These are phyloP conservation scores for Chalciporus sphaerocephalus DNA, from an alignment of 768 basidiomycete genomes.

Conservation along the genomic window DNA sequence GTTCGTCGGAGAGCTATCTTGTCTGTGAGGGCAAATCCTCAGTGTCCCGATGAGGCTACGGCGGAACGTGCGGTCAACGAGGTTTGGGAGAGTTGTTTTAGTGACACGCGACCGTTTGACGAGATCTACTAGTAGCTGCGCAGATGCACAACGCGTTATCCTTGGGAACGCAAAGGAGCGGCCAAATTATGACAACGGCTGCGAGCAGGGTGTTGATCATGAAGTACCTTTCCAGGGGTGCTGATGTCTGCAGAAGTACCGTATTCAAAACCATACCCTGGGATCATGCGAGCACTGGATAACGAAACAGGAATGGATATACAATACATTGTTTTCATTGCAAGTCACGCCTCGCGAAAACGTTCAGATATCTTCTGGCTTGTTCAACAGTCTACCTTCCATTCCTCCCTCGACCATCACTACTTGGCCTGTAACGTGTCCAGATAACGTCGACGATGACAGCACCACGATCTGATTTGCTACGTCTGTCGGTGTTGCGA, in stretches of 20 bases:
- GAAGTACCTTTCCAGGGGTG: constrained; percentile 10
- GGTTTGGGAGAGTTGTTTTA: constrained; percentile 95
- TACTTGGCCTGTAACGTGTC: constrained; percentile 67
- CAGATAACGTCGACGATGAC: constrained; percentile 57
- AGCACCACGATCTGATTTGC: constrained; percentile 61
- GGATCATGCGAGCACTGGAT: not conserved
- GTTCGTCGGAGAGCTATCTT: constrained; percentile 84
- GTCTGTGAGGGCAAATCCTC: constrained; percentile 79
- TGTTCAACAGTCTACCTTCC: constrained; percentile 62
- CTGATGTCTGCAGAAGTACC: not conserved
- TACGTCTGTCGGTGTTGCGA: constrained; percentile 58
- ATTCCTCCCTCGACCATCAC: constrained; percentile 74
- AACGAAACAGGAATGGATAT: not conserved
- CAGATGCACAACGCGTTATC: constrained; percentile 1
- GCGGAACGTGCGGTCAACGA: constrained; percentile 92
- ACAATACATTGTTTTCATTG: too few species aligned
- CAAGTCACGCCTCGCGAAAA: too few species aligned
- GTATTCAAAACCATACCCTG: too few species aligned
- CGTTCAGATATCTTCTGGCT: constrained; percentile 32
- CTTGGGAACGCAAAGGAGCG: not conserved
- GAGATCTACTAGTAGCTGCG: constrained; percentile 39
- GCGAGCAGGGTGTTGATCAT: too few species aligned
- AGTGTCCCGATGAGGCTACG: constrained; percentile 67
- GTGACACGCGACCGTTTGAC: constrained; percentile 94
- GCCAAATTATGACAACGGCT: too few species aligned